These are phyloP conservation scores for Microsporum ferrugineum DNA, from an alignment of 2,329 filamentous ascomycete species.

Conservation along the genomic window DNA sequence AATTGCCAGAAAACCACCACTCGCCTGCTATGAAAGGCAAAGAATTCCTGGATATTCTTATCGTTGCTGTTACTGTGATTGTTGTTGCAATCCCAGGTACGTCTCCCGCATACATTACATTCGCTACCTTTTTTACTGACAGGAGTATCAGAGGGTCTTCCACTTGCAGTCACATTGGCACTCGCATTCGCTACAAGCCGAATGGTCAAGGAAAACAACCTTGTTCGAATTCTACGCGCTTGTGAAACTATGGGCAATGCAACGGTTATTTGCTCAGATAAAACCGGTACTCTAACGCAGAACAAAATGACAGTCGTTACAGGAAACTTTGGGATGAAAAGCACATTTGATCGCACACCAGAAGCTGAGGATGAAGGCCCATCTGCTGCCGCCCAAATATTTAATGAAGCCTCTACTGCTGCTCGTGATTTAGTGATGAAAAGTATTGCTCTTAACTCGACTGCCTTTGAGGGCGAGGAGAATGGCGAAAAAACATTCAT, in stretches of 20 bases:
- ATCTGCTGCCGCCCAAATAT: conserved; percentile 19
- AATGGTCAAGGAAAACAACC: conserved; percentile 67
- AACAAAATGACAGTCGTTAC: conserved; percentile 69
- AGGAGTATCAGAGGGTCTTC: conserved; percentile 49
- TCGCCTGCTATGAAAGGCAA: conserved; percentile 65
- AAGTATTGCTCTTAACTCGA: conserved; percentile 45
- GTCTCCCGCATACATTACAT: conserved; percentile 7
- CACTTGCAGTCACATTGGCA: conserved; percentile 65
- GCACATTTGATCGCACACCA: conserved; percentile 41
- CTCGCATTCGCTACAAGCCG: conserved; percentile 65
- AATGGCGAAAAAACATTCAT: conserved; percentile 54
- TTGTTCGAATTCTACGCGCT: conserved; percentile 63
- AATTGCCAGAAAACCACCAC: conserved; percentile 44
- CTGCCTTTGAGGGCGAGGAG: conserved; percentile 64
- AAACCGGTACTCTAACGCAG: conserved; percentile 63
- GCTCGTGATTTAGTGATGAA: conserved; percentile 30
- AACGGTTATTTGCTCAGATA: conserved; percentile 69
- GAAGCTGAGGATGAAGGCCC: conserved; percentile 12
- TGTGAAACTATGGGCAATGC: conserved; percentile 76
- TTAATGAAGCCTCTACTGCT: conserved; percentile 24
- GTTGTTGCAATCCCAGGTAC: conserved; percentile 60
- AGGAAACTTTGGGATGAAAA: conserved; percentile 51
- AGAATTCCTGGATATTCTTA: conserved; percentile 62
- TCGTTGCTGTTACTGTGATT: conserved; percentile 67
- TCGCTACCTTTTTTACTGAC: background rate